These are phyloP conservation scores for Fusarium mangiferae DNA, from an alignment of 2,329 filamentous ascomycete species.

Conservation along the genomic window DNA sequence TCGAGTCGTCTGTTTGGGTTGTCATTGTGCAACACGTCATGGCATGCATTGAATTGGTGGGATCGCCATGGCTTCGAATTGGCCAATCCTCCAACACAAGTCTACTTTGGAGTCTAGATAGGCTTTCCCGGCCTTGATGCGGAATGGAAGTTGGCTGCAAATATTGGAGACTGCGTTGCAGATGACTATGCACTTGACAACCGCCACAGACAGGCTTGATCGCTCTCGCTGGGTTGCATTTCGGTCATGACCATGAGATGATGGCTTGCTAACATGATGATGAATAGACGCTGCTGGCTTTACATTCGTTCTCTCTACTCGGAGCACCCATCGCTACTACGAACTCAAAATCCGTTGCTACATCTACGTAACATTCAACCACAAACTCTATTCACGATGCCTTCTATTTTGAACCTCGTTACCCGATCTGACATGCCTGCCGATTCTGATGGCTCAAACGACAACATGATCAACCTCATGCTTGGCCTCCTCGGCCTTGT, in stretches of 20 bases:
- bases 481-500: constrained; percentile 83
- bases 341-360: constrained; percentile 28
- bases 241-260: not conserved
- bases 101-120: not conserved
- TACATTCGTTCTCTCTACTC: constrained; percentile 34
- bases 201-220: constrained; percentile 4
- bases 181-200: constrained; percentile 6
- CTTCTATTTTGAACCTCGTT: constrained; percentile 41
- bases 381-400: constrained; percentile 38
- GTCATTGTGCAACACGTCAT: constrained; percentile 30
- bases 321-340: constrained; percentile 33
- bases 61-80: constrained; percentile 26
- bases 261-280: constrained; percentile 35
- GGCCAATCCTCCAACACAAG: constrained; percentile 9
- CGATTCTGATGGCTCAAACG: constrained; percentile 56
- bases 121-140: constrained; percentile 20
- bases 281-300: constrained; percentile 33
- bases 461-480: constrained; percentile 79
- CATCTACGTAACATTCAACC: constrained; percentile 19
- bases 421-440: constrained; percentile 43
- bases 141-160: constrained; percentile 36
- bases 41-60: constrained; percentile 39
- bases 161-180: constrained; percentile 38
- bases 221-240: constrained; percentile 20
- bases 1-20: constrained; percentile 20